Conservation (phyloP, 371 early-diverging fungal genomes). For the Rhizopus sp. region DNA sequence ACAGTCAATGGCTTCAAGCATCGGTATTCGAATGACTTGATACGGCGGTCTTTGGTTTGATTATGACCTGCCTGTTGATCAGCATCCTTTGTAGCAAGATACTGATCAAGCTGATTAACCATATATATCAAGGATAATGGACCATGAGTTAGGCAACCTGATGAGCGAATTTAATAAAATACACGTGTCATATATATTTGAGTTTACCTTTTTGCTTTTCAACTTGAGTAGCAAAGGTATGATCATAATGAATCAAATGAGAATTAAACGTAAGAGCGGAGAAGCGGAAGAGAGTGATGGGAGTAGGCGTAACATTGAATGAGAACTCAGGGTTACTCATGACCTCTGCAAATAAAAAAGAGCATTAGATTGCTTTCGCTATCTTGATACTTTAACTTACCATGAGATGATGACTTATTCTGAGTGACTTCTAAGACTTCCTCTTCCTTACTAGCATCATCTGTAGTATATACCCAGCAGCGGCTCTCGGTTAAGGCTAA, state of each 20-base stretch:
- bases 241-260: slow-evolving; percentile 85
- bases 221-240: slow-evolving; percentile 61
- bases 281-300: slow-evolving; percentile 80
- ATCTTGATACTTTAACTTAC: neutral
- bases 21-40: slow-evolving; percentile 62
- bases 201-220: slow-evolving; percentile 67
- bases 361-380: neutral
- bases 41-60: neutral
- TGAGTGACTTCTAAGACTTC: neutral
- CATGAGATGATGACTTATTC: neutral
- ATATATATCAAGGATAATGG: slow-evolving; percentile 76
- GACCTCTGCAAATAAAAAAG: neutral
- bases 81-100: slow-evolving; percentile 28
- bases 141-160: slow-evolving; percentile 73
- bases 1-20: slow-evolving; percentile 67
- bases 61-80: neutral
- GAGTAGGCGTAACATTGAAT: slow-evolving; percentile 54
- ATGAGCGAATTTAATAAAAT: neutral
- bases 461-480: slow-evolving; percentile 66
- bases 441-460: slow-evolving; percentile 3
- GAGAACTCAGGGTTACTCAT: slow-evolving; percentile 52
- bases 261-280: slow-evolving; percentile 87
- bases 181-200: neutral
- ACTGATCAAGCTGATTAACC: slow-evolving; percentile 54
- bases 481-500: slow-evolving; percentile 65